Conservation (phyloP, 306 rosid genomes). For the Dryas octopetala region DNA sequence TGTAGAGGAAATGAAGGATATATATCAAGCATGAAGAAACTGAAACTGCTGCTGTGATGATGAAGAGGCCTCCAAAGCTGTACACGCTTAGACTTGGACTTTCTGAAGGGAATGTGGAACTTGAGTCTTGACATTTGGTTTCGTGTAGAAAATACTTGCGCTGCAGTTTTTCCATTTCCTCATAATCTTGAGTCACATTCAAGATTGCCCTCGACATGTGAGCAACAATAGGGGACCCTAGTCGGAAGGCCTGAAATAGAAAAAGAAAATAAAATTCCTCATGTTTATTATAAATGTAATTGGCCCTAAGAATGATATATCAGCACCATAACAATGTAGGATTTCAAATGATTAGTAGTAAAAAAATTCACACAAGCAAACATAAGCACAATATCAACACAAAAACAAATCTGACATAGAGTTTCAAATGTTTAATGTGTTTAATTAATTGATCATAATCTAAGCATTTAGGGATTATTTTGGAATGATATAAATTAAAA, state of each 20-base stretch:
- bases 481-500: too few relatives aligned
- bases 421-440: too few relatives aligned
- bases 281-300: too few relatives aligned
- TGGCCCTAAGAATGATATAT: too few relatives aligned
- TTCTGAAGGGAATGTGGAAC: slow-evolving; percentile 11
- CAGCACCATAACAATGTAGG: too few relatives aligned
- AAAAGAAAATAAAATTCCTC: not conserved
- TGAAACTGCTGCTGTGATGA: slow-evolving; percentile 36
- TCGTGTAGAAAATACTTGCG: slow-evolving; percentile 27
- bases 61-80: slow-evolving; percentile 48
- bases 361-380: too few relatives aligned
- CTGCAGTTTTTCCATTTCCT: slow-evolving; percentile 21
- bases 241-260: slow-evolving; percentile 44
- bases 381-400: too few relatives aligned
- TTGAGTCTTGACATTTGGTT: slow-evolving; percentile 12
- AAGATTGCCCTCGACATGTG: slow-evolving; percentile 45
- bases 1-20: not conserved
- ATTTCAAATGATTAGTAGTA: too few relatives aligned
- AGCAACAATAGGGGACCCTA: slow-evolving; percentile 39
- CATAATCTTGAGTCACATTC: slow-evolving; percentile 35
- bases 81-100: slow-evolving; percentile 29
- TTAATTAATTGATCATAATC: too few relatives aligned
- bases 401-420: too few relatives aligned
- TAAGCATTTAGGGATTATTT: too few relatives aligned
- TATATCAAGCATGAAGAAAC: slow-evolving; percentile 13